Percentiles rank a stretch among this genome's conserved stretches.
Conservation (phyloP, 306 rosid genomes). For the Fagus crenata region DNA sequence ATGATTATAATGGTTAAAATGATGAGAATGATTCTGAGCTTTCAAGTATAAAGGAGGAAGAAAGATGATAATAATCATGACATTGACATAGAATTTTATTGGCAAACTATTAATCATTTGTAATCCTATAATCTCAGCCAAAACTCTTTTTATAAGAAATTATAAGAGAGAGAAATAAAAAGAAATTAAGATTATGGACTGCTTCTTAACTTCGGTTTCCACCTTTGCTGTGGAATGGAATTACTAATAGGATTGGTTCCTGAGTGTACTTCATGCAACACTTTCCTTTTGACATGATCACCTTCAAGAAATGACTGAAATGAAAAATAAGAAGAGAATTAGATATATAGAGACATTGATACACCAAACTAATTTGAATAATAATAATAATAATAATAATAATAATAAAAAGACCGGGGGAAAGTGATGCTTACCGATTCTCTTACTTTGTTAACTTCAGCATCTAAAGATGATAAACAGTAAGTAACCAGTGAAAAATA, state of each 20-base stretch:
- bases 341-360: no score
- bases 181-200: constrained; percentile 5
- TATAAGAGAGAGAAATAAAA: neutral
- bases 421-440: neutral
- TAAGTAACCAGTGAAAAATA: neutral
- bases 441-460: constrained; percentile 9
- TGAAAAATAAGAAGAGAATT: neutral
- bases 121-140: neutral
- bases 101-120: neutral
- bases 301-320: constrained; percentile 21
- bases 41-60: no score
- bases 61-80: neutral
- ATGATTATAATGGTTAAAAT: neutral
- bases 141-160: neutral
- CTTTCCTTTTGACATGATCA: constrained; percentile 36
- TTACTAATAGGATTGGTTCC: constrained; percentile 54
- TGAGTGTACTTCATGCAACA: constrained; percentile 53
- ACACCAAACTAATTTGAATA: no score
- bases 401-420: neutral
- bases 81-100: constrained; percentile 1
- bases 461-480: neutral
- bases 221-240: constrained; percentile 36
- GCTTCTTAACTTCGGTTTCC: constrained; percentile 11
- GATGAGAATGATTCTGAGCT: neutral
- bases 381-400: no score